Conservation (phyloP, 2,329 filamentous ascomycete species). For the Helicocarpus griseus region DNA sequence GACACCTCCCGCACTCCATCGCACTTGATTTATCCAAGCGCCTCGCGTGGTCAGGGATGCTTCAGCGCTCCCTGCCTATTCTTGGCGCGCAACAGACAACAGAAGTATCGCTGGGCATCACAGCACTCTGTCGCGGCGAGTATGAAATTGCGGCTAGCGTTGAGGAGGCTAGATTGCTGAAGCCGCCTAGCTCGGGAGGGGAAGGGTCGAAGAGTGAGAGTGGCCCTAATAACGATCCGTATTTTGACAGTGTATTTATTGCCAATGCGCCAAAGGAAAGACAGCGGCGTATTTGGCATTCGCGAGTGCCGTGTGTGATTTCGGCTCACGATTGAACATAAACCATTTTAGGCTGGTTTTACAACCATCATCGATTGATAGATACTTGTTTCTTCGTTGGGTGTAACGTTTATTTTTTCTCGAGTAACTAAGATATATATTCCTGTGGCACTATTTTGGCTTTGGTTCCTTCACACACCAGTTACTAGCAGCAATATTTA, state of each 20-base stretch:
- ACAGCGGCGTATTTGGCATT: slow-evolving; percentile 25
- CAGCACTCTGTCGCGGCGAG: slow-evolving; percentile 66
- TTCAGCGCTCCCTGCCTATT: slow-evolving; percentile 63
- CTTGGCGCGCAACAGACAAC: slow-evolving; percentile 50
- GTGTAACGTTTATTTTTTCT: background rate
- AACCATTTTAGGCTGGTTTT: background rate
- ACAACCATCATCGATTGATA: no score
- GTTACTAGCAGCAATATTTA: no score
- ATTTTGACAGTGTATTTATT: slow-evolving; percentile 11
- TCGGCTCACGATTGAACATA: slow-evolving; percentile 13
- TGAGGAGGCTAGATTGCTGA: slow-evolving; percentile 60
- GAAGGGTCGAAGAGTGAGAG: slow-evolving; percentile 14
- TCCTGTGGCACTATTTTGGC: no score
- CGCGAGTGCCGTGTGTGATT: slow-evolving; percentile 23
- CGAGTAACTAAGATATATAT: no score
- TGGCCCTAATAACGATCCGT: background rate
- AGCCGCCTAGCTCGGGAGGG: slow-evolving; percentile 9
- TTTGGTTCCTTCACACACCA: no score
- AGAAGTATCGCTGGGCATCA: slow-evolving; percentile 58
- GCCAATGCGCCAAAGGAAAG: slow-evolving; percentile 9
- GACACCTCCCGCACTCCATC: slow-evolving; percentile 59
- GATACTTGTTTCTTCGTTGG: background rate
- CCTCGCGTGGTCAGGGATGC: slow-evolving; percentile 72
- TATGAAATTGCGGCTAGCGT: slow-evolving; percentile 74
- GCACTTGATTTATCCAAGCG: slow-evolving; percentile 75